A percentile compares a stretch with the other conserved stretches of the same genome.
phyloP scores from a whole-genome alignment of 768 basidiomycete species.

The Collybiopsis confluens region DNA sequence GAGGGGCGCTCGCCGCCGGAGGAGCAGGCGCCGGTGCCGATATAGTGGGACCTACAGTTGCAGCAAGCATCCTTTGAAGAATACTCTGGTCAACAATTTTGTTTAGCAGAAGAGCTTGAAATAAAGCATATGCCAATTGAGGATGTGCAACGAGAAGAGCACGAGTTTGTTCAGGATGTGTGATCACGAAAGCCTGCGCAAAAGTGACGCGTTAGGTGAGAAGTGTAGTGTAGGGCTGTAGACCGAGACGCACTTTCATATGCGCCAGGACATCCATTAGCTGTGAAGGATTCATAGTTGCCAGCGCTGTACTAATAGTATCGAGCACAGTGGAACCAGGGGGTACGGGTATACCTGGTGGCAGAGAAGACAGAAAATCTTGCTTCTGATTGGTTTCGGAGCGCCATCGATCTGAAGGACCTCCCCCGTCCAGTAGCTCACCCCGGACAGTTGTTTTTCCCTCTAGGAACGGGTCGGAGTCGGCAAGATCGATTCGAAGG shows the following conservation, averaged over 20 bases:
- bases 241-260: conserved; percentile 75
- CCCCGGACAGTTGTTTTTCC: conserved; percentile 86
- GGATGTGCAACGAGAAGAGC: conserved; percentile 78
- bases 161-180: conserved; percentile 86
- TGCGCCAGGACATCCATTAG: conserved; percentile 93
- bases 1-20: conserved; percentile 17
- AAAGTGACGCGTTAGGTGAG: conserved; percentile 11
- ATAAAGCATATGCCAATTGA: conserved; percentile 92
- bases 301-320: conserved; percentile 81
- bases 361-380: conserved; percentile 62
- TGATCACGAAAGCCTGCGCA: conserved; percentile 82
- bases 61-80: conserved; percentile 60
- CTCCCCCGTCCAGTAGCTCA: conserved; percentile 69
- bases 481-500: conserved; percentile 90
- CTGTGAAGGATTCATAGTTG: conserved; percentile 76
- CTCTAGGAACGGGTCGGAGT: conserved; percentile 89
- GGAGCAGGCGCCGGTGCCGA: conserved; percentile 19
- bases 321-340: conserved; percentile 73
- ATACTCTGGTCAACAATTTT: conserved; percentile 89
- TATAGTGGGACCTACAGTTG: conserved; percentile 22
- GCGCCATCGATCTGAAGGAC: conserved; percentile 23
- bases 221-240: conserved; percentile 8
- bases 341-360: conserved; percentile 71
- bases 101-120: conserved; percentile 90
- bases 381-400: conserved; percentile 31